These are phyloP conservation scores for Penicillium decumbens DNA, from an alignment of 2,329 filamentous ascomycete species.

Conservation along the genomic window DNA sequence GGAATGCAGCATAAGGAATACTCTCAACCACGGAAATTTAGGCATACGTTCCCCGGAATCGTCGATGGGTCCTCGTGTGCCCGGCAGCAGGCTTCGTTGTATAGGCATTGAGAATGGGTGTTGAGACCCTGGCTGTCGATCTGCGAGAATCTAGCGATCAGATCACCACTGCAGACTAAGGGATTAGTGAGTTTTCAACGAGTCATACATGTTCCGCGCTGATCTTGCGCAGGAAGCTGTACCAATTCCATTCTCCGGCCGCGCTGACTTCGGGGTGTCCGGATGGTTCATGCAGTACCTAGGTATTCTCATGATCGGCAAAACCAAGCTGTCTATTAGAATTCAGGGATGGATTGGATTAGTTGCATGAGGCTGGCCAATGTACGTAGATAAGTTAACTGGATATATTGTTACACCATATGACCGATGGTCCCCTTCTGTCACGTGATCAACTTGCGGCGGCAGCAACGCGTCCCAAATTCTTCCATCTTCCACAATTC, in stretches of 20 bases:
- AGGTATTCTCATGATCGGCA: too few relatives aligned
- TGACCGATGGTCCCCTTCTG: too few relatives aligned
- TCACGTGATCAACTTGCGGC: too few relatives aligned
- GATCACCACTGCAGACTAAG: not conserved
- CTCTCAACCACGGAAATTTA: not conserved
- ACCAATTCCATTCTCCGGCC: not conserved
- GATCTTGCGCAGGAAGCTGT: not conserved
- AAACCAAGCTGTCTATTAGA: too few relatives aligned
- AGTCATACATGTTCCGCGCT: not conserved
- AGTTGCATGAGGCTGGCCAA: too few relatives aligned
- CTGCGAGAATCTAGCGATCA: constrained; percentile 1
- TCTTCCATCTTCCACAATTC: too few relatives aligned
- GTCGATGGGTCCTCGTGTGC: not conserved
- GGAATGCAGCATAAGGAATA: not conserved
- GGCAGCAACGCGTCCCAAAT: too few relatives aligned
- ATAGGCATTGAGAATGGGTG: not conserved
- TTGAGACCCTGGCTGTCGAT: constrained; percentile 1
- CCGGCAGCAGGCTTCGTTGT: not conserved
- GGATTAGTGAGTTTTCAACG: not conserved
- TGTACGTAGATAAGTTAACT: too few relatives aligned
- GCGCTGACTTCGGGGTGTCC: too few relatives aligned
- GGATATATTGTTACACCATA: too few relatives aligned
- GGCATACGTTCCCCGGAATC: not conserved
- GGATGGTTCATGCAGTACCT: too few relatives aligned
- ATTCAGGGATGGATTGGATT: too few relatives aligned